These are phyloP conservation scores for Sanghuangporus sanghuang DNA, from an alignment of 1,284 basidiomycete genomes.

Conservation along the genomic window DNA sequence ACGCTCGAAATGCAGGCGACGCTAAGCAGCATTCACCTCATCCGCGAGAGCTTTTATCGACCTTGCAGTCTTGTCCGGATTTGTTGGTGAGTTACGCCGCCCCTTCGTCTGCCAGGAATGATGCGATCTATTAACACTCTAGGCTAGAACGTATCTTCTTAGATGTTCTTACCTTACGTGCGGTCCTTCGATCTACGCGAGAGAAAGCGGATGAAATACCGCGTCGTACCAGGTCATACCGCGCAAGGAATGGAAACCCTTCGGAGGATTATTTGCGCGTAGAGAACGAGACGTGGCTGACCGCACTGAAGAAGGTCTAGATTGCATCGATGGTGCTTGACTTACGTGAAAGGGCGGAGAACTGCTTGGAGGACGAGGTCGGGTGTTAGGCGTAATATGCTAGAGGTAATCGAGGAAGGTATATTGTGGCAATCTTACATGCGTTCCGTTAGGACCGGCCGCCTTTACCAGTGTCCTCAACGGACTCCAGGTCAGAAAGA, in stretches of 20 bases:
- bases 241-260: slow-evolving; percentile 16
- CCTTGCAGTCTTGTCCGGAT: too few relatives aligned
- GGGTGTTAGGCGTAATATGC: slow-evolving; percentile 20
- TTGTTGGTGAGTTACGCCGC: too few relatives aligned
- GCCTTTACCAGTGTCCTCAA: not conserved
- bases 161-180: slow-evolving; percentile 19
- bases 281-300: too few relatives aligned
- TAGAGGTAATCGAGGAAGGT: slow-evolving; percentile 23
- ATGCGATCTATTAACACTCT: too few relatives aligned
- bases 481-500: not conserved
- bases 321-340: too few relatives aligned
- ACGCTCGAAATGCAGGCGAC: too few relatives aligned
- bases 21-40: too few relatives aligned
- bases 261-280: too few relatives aligned
- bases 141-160: too few relatives aligned
- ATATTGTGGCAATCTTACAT: slow-evolving; percentile 24
- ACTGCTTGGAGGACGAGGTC: slow-evolving; percentile 26
- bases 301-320: too few relatives aligned
- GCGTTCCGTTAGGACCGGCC: slow-evolving; percentile 28
- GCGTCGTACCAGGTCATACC: slow-evolving; percentile 2
- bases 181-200: slow-evolving; percentile 25
- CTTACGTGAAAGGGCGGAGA: slow-evolving; percentile 15
- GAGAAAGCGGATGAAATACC: slow-evolving; percentile 14
- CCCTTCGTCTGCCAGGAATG: too few relatives aligned
- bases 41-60: not conserved